Conservation (phyloP, 768 basidiomycete genomes). For the Tricholoma furcatifolium region DNA sequence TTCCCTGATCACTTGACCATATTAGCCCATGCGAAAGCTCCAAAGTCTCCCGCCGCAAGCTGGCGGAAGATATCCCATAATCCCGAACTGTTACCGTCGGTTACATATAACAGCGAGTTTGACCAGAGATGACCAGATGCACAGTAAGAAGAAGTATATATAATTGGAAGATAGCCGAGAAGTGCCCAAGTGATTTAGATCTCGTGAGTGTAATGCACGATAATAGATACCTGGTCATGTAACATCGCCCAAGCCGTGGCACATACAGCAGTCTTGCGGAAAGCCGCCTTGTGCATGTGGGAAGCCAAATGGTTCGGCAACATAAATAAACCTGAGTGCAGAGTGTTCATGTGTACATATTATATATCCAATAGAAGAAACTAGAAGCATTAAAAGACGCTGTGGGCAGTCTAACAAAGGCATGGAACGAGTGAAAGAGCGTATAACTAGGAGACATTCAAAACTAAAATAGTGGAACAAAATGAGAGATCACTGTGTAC, state of each 20-base stretch:
- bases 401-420: constrained; percentile 20
- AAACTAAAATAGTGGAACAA: not conserved
- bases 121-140: not conserved
- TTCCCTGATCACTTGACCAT: constrained; percentile 31
- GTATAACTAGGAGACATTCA: constrained; percentile 2
- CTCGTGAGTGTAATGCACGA: constrained; percentile 12
- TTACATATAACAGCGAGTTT: not conserved
- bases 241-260: not conserved
- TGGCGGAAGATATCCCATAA: not conserved
- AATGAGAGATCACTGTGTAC: not conserved
- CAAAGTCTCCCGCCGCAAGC: constrained; percentile 7
- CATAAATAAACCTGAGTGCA: constrained; percentile 8
- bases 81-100: constrained; percentile 13
- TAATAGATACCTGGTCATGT: not conserved
- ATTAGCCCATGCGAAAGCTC: constrained; percentile 22
- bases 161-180: constrained; percentile 3
- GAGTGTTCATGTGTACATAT: constrained; percentile 25
- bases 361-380: constrained; percentile 32
- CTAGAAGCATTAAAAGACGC: constrained; percentile 25
- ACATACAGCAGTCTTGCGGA: too few species aligned
- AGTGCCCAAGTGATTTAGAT: constrained; percentile 10
- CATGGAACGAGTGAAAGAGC: constrained; percentile 11
- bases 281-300: constrained; percentile 5
- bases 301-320: not conserved
- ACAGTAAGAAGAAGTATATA: not conserved